phyloP scores from a whole-genome alignment of 805 yeast species.

The Saccharomycopsis selenospora region DNA sequence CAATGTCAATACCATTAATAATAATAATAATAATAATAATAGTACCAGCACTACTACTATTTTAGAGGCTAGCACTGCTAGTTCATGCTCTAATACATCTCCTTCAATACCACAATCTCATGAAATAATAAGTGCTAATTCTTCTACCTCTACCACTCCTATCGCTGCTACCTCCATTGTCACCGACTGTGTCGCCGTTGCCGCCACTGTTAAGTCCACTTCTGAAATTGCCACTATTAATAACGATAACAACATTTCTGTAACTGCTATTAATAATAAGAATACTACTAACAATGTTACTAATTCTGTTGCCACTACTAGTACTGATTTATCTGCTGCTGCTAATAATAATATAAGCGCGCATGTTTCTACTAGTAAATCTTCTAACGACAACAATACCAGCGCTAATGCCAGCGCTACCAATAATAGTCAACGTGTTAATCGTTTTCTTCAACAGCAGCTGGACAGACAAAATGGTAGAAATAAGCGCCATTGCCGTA shows the following conservation, averaged over 20 bases:
- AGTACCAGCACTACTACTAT: slow-evolving; percentile 32
- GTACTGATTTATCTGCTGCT: neutral
- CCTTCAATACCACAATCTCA: slow-evolving; percentile 2
- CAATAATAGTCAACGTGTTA: neutral
- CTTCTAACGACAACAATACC: neutral
- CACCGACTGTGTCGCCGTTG: slow-evolving; percentile 20
- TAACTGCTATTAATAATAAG: neutral
- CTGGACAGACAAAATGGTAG: neutral
- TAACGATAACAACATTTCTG: neutral
- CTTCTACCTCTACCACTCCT: slow-evolving; percentile 21
- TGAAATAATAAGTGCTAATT: neutral
- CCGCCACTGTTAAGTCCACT: neutral
- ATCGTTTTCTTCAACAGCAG: slow-evolving; percentile 11
- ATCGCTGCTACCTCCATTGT: too few relatives aligned
- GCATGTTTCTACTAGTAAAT: too few relatives aligned
- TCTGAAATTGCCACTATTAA: neutral
- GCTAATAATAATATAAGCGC: too few relatives aligned
- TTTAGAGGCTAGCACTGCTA: slow-evolving; percentile 1
- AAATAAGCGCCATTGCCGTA: slow-evolving; percentile 4
- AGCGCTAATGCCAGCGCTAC: neutral
- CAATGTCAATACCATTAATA: slow-evolving; percentile 28
- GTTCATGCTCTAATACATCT: slow-evolving; percentile 1
- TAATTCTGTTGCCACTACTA: too few relatives aligned
- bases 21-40: slow-evolving; percentile 15
- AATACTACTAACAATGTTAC: slow-evolving; percentile 5